phyloP scores from a whole-genome alignment of 2,329 filamentous ascomycete species.

The Trematosphaeria pertusa region DNA sequence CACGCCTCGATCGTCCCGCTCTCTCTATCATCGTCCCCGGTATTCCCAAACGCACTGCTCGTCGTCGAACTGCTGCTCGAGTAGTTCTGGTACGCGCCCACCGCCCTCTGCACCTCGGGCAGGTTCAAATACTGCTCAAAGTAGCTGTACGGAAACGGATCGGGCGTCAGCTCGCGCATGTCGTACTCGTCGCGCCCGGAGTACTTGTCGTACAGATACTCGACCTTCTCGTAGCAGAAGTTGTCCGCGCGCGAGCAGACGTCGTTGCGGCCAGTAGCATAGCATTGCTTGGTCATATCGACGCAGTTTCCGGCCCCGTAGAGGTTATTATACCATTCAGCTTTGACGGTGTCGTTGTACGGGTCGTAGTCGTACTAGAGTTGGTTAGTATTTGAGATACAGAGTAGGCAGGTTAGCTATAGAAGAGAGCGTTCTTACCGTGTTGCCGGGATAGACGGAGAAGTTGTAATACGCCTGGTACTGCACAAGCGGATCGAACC shows the following conservation, averaged over 20 bases:
- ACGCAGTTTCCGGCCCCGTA: conserved; percentile 68
- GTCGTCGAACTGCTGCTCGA: conserved; percentile 56
- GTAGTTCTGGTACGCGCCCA: conserved; percentile 68
- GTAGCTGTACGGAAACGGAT: conserved; percentile 65
- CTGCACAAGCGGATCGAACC: conserved; percentile 64
- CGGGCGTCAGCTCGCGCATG: conserved; percentile 61
- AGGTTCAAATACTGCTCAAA: conserved; percentile 66
- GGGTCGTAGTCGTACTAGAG: conserved; percentile 62
- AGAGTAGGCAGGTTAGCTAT: no score
- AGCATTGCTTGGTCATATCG: conserved; percentile 64
- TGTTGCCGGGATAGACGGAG: conserved; percentile 63
- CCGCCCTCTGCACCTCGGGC: conserved; percentile 60
- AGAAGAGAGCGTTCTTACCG: no score
- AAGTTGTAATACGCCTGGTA: conserved; percentile 66
- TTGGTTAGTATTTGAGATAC: no score
- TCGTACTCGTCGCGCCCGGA: conserved; percentile 66
- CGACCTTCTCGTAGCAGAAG: conserved; percentile 63
- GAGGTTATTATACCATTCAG: conserved; percentile 64
- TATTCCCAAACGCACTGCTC: conserved; percentile 52
- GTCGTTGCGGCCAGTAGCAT: conserved; percentile 57
- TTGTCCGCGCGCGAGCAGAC: conserved; percentile 62
- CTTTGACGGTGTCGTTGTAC: conserved; percentile 58
- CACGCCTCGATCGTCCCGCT: conserved; percentile 52
- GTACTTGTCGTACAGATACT: conserved; percentile 60
- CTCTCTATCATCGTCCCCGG: conserved; percentile 59